Base-by-base conservation (phyloP, 2,329 filamentous ascomycete species). In the Aspergillus ustus region DNA sequence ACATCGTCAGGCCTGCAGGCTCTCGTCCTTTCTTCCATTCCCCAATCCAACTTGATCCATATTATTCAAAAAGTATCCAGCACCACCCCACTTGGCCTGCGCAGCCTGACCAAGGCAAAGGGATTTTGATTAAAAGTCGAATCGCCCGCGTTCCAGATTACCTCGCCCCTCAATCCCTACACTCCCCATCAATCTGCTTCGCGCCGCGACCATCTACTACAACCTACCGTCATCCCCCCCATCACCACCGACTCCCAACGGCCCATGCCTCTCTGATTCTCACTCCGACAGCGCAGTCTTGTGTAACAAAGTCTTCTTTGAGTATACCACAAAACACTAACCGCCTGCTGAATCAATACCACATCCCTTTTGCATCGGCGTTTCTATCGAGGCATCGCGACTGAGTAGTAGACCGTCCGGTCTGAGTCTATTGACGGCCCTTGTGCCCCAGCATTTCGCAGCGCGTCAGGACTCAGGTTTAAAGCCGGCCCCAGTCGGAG, bases 21-120 rank as follows among this genome's bases (percentile, higher is more conserved):
- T 56, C 52, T 55, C 59, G 37, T 57, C 55, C 59, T 59, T 64
- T 59, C 55, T 64, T 54, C 50, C 65, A 66, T 66, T 64, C 62
- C 58, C 66, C 61, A 55, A 57, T 60, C 58, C 61, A 60, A 61
- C 55, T 63, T 45, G 67, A 65, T 54, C 59, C 58, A 59, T 66
- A 59, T 57, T 63, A 63, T 64, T 65, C 61, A 62, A 51, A 55
- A 67, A 62, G 54, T 64, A 64, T 64, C 63, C 64, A 53, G 53
- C 59, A 57, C 48, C 46, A 53, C 66, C 66, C 65, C 68, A 68
- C 68, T 65, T 64, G 63, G 58, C 52, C 59, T 66, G 58, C 65
- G 52, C 61, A 60, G 66, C 45, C 61, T 61, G 59, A 59, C 61
- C 61, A 61, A 45, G 61, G 57, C 59, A 53, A 59, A 61, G 54